Evolutionary conservation across 129 eudicot species (phyloP), one percentile per base, ranked within the genome.

Genomic region (Gnaphalium uliginosum): DNA sequence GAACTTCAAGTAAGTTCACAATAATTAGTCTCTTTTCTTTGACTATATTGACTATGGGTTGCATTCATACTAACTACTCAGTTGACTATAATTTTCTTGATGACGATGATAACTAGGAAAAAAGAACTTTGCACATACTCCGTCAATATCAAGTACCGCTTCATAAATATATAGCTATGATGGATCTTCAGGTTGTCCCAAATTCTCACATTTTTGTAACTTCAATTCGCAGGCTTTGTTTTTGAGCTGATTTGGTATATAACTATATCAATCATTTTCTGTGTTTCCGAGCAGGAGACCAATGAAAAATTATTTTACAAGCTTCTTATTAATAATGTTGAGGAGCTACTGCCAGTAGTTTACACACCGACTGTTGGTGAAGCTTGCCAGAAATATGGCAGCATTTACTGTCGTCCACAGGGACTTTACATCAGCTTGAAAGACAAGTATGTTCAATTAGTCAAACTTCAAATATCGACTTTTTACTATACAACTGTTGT

Each of bases 141-240:
- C 96, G 96, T n/a, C 87, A 88, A 74, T 90, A 86, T 84, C 68
- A 84, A 50, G 97, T 93, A 71, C 98, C 98, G 8, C 68, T 93
- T 85, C 98, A 93, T 8, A 88, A 81, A 82, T 93, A 93, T 75
- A 87, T 90, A 76, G 97, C 98, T 23, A 81, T 93, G 96, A 90
- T 88, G 96, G 98, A 93, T 77, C 96, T 93, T 75, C 96, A 93
- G 94, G 98, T 92, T 29, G 5, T 37, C 13, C n/a, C n/a, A n/a
- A n/a, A 8, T 41, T 58, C n/a, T 57, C 32, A 46, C 15, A 51
- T 6, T 18, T 70, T 59, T 78, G 32, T 26, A 8, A 39, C 18
- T 3, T 33, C 18, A 56, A 15, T 25, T 24, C 53, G 22, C 25
- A 26, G 43, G 29, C 17, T 78, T 60, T 25, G 14, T 50, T 21